These are phyloP conservation scores for Sphaerostilbella broomeana DNA, from an alignment of 2,329 filamentous ascomycete species.

Conservation along the genomic window DNA sequence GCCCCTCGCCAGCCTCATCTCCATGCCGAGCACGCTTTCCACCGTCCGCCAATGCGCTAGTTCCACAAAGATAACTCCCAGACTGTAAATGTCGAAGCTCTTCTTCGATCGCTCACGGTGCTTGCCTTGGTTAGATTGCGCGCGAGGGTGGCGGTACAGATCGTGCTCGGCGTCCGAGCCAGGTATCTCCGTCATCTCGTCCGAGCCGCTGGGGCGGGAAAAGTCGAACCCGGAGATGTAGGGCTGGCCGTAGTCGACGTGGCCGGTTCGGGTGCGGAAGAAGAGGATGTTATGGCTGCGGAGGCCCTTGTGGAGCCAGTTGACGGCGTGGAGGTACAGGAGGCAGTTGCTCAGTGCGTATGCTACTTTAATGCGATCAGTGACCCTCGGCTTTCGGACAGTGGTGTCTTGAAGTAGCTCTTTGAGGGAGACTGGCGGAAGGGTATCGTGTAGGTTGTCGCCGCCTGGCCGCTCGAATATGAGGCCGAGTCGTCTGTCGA, in stretches of 20 bases:
- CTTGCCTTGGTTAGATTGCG: constrained; percentile 30
- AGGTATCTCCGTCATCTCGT: constrained; percentile 45
- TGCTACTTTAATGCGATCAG: constrained; percentile 45
- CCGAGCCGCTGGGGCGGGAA: constrained; percentile 41
- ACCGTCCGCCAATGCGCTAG: constrained; percentile 47
- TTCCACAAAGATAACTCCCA: constrained; percentile 47
- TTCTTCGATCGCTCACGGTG: constrained; percentile 37
- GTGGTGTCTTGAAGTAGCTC: constrained; percentile 34
- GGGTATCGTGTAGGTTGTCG: constrained; percentile 27
- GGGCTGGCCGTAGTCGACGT: constrained; percentile 34
- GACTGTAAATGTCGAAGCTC: constrained; percentile 45
- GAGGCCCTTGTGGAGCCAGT: constrained; percentile 54
- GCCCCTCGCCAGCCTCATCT: constrained; percentile 27
- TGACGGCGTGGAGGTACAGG: constrained; percentile 47
- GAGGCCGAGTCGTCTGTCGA: constrained; percentile 43
- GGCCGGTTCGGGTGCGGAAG: constrained; percentile 29
- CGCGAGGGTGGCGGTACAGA: constrained; percentile 43
- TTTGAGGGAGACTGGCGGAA: constrained; percentile 41
- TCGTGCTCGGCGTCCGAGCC: constrained; percentile 39
- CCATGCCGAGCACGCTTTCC: constrained; percentile 36
- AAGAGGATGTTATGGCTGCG: constrained; percentile 49
- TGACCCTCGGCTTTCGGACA: constrained; percentile 41
- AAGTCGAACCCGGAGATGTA: constrained; percentile 50
- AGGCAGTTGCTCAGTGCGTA: constrained; percentile 46
- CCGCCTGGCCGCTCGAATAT: constrained; percentile 45